Conservation (phyloP, 345 rosid genomes). For the Alliaria petiolata region DNA sequence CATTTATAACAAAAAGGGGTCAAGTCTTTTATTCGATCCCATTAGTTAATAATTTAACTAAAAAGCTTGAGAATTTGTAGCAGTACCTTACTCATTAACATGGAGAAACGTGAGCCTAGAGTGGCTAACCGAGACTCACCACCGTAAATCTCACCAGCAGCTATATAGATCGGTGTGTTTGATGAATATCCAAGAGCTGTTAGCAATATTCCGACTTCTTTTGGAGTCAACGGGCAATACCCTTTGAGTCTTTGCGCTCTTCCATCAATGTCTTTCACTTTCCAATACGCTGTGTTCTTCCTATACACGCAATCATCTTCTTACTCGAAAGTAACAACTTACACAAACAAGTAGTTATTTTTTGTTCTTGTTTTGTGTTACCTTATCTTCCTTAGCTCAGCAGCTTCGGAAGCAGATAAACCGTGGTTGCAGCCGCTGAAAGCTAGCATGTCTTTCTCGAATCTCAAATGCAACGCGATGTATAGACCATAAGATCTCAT, state of each 20-base stretch:
- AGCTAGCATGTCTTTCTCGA: constrained; percentile 90
- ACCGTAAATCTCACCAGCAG: constrained; percentile 92
- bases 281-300: constrained; percentile 77
- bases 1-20: background rate
- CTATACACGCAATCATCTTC: constrained; percentile 30
- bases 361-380: constrained; percentile 11
- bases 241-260: constrained; percentile 78
- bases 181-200: constrained; percentile 74
- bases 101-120: constrained; percentile 60
- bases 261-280: constrained; percentile 79
- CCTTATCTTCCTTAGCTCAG: constrained; percentile 78
- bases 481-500: constrained; percentile 81
- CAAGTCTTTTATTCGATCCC: background rate
- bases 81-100: constrained; percentile 71
- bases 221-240: constrained; percentile 81
- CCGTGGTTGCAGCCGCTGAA: constrained; percentile 87
- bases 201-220: constrained; percentile 79
- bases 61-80: background rate
- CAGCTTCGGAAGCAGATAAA: constrained; percentile 68
- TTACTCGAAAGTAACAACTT: background rate
- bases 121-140: constrained; percentile 68
- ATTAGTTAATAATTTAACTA: constrained; percentile 12
- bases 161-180: constrained; percentile 77
- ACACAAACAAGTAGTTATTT: too few species aligned
- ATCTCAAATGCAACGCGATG: constrained; percentile 78